Conservation (phyloP, 2,329 filamentous ascomycete genomes). For the Colletotrichum zoysiae region DNA sequence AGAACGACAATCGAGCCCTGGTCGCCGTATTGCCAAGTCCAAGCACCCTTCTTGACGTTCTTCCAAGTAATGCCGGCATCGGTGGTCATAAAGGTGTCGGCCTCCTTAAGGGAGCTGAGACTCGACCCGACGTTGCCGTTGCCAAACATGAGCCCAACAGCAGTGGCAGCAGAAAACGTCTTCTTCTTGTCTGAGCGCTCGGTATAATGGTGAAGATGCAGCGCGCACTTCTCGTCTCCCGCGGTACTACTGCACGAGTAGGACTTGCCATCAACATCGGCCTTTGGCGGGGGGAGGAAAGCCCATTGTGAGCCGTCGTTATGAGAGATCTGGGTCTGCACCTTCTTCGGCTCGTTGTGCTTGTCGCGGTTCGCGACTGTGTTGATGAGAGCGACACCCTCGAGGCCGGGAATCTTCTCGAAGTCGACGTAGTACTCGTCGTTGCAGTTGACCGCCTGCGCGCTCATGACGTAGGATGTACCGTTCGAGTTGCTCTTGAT, state of each 20-base stretch:
- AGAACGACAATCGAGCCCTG: constrained; percentile 94
- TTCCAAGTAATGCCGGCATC: constrained; percentile 94
- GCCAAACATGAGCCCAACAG: constrained; percentile 90
- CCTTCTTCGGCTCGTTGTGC: constrained; percentile 77
- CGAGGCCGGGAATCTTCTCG: constrained; percentile 92
- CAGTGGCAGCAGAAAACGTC: constrained; percentile 89
- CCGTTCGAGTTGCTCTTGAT: constrained; percentile 99
- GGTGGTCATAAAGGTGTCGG: constrained; percentile 89
- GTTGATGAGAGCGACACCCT: constrained; percentile 91
- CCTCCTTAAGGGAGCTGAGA: constrained; percentile 76
- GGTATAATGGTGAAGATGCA: constrained; percentile 96
- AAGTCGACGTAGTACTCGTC: constrained; percentile 87
- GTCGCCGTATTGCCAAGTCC: constrained; percentile 96
- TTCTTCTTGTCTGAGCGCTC: constrained; percentile 85
- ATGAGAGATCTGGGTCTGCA: constrained; percentile 94
- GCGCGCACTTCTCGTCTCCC: constrained; percentile 77
- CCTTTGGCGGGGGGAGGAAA: constrained; percentile 77
- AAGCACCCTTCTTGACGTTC: constrained; percentile 86
- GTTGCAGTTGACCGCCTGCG: constrained; percentile 85
- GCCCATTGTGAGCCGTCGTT: constrained; percentile 94
- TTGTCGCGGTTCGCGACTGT: constrained; percentile 81
- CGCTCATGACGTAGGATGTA: constrained; percentile 90
- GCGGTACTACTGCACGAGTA: constrained; percentile 75
- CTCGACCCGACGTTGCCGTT: constrained; percentile 87
- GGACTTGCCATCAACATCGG: constrained; percentile 77